A percentile compares a stretch with the other conserved stretches of the same genome.
Conservation (phyloP, 306 rosid genomes). For the Oxytropis ochrocephala region DNA sequence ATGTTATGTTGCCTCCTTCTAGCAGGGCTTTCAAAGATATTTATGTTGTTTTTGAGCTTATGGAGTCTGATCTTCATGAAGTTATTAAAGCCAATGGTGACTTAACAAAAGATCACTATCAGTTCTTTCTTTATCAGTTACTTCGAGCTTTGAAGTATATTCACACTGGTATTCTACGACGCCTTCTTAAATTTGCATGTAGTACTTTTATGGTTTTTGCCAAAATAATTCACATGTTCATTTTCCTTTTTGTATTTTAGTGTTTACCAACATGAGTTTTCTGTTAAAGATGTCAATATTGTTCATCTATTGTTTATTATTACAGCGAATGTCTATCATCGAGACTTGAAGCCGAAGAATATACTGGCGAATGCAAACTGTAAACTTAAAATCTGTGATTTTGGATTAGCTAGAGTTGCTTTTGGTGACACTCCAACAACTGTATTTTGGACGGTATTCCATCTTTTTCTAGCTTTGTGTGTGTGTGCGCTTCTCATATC, state of each 20-base stretch:
- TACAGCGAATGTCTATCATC: slow-evolving; percentile 96
- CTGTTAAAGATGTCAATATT: slow-evolving; percentile 1
- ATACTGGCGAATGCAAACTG: slow-evolving; percentile 96
- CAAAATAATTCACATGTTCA: not conserved
- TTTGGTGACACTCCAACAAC: slow-evolving; percentile 84
- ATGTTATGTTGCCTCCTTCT: slow-evolving; percentile 85
- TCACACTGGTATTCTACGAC: slow-evolving; percentile 58
- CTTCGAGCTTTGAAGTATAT: slow-evolving; percentile 95
- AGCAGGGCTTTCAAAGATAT: slow-evolving; percentile 82
- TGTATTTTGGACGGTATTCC: slow-evolving; percentile 89
- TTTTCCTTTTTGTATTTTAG: not conserved
- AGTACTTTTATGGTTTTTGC: not conserved
- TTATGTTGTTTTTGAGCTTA: slow-evolving; percentile 90
- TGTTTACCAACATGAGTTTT: not conserved
- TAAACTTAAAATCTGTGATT: slow-evolving; percentile 93
- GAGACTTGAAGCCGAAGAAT: slow-evolving; percentile 95
- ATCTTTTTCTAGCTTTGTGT: not conserved
- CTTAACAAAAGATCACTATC: slow-evolving; percentile 85
- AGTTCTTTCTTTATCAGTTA: slow-evolving; percentile 89
- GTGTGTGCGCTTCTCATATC: not conserved
- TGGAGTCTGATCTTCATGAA: slow-evolving; percentile 98
- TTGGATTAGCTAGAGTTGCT: slow-evolving; percentile 95
- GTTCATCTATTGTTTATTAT: slow-evolving; percentile 31
- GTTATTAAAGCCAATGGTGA: slow-evolving; percentile 92
- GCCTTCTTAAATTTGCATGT: not conserved